These are phyloP conservation scores for Botryotinia calthae DNA, from an alignment of 2,329 filamentous ascomycete species.

Conservation along the genomic window DNA sequence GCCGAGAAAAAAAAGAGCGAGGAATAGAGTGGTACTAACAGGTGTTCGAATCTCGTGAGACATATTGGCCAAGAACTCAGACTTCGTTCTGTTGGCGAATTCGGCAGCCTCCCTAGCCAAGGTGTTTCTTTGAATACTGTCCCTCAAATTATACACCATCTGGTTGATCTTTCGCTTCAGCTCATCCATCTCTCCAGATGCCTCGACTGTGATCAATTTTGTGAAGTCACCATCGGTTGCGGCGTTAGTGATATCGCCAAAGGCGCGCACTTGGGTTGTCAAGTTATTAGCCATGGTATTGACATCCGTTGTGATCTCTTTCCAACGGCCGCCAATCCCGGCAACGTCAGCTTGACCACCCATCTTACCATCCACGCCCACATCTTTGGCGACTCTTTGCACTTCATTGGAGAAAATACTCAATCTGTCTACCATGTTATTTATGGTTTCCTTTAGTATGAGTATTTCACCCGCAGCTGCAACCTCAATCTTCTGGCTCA, in stretches of 20 bases:
- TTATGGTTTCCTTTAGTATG: conserved; percentile 92
- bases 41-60: conserved; percentile 97
- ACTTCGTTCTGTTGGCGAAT: conserved; percentile 96
- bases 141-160: conserved; percentile 94
- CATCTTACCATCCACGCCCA: conserved; percentile 98
- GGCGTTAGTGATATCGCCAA: conserved; percentile 97
- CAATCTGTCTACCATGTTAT: conserved; percentile 95
- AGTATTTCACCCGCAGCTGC: conserved; percentile 94
- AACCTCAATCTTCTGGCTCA: conserved; percentile 94
- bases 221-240: conserved; percentile 97
- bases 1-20: not conserved
- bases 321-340: conserved; percentile 91
- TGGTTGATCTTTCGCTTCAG: conserved; percentile 99
- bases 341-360: conserved; percentile 94
- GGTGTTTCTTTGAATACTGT: conserved; percentile 95
- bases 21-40: conserved; percentile 49
- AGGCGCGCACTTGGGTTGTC: conserved; percentile 95
- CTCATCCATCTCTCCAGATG: conserved; percentile 98
- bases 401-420: conserved; percentile 96
- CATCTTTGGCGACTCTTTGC: conserved; percentile 91
- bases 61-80: conserved; percentile 98
- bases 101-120: conserved; percentile 94
- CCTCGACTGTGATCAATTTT: conserved; percentile 93
- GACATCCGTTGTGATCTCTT: conserved; percentile 77
- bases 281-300: conserved; percentile 57